Percentiles rank a stretch among this genome's conserved stretches.
phyloP scores from a whole-genome alignment of 345 rosid genomes.

The Kandelia obovata region DNA sequence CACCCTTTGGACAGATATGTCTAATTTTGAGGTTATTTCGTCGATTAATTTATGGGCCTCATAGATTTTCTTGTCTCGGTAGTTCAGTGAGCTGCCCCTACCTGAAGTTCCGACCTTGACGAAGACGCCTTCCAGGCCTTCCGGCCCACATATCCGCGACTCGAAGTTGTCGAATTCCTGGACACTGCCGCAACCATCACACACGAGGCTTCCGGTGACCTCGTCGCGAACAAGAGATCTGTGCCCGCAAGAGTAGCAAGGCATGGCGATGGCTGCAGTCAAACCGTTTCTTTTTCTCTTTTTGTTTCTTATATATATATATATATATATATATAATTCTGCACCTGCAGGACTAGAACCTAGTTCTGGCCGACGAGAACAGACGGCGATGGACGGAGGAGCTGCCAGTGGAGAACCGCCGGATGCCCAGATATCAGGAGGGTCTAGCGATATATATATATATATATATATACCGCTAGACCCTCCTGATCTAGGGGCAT shows the following conservation, averaged over 20 bases:
- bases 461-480: too few species aligned
- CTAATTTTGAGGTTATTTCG: conserved; percentile 25
- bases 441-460: too few species aligned
- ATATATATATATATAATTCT: too few species aligned
- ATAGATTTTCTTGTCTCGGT: conserved; percentile 57
- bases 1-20: conserved; percentile 23
- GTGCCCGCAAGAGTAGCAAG: conserved; percentile 52
- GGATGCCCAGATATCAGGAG: too few species aligned
- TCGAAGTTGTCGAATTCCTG: conserved; percentile 44
- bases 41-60: conserved; percentile 53
- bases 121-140: conserved; percentile 56
- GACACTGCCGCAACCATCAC: conserved; percentile 46
- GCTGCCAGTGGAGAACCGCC: too few species aligned
- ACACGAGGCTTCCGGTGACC: conserved; percentile 35
- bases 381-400: too few species aligned
- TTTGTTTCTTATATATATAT: too few species aligned
- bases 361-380: too few species aligned
- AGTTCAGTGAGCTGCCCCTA: conserved; percentile 40
- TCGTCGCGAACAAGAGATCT: conserved; percentile 43
- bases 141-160: conserved; percentile 36
- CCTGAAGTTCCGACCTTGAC: conserved; percentile 59
- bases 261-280: background rate
- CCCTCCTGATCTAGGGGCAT: too few species aligned
- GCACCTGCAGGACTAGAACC: too few species aligned
- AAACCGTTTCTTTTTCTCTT: background rate